Conservation (phyloP, 2,329 filamentous ascomycete species). For the Triangularia setosa region DNA sequence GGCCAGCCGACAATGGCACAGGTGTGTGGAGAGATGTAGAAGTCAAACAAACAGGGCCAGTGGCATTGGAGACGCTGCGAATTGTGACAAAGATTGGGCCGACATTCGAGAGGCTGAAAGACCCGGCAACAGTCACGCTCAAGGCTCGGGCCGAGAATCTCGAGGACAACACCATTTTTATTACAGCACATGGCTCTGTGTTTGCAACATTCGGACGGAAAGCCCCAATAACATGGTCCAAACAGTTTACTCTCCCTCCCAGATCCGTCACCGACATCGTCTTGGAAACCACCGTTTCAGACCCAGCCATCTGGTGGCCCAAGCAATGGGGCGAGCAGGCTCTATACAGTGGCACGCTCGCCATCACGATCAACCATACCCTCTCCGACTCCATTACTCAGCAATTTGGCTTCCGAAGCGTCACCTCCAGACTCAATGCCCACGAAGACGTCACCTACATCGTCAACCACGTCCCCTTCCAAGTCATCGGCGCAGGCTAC, state of each 20-base stretch:
- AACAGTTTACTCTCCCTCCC: slow-evolving; percentile 36
- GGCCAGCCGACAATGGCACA: slow-evolving; percentile 58
- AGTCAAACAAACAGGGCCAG: slow-evolving; percentile 51
- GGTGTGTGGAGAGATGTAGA: slow-evolving; percentile 59
- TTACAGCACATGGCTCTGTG: slow-evolving; percentile 30
- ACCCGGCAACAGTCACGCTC: slow-evolving; percentile 36
- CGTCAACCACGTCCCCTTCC: slow-evolving; percentile 55
- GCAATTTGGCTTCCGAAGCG: slow-evolving; percentile 51
- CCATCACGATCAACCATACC: slow-evolving; percentile 24
- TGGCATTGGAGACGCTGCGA: slow-evolving; percentile 43
- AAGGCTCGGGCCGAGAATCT: slow-evolving; percentile 39
- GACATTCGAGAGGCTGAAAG: slow-evolving; percentile 20
- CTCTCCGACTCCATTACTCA: slow-evolving; percentile 34
- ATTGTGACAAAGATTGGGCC: slow-evolving; percentile 41
- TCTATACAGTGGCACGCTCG: slow-evolving; percentile 31
- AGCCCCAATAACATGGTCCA: slow-evolving; percentile 27
- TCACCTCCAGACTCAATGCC: slow-evolving; percentile 47
- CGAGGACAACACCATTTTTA: slow-evolving; percentile 35
- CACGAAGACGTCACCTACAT: slow-evolving; percentile 53
- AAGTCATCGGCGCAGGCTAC: slow-evolving; percentile 59
- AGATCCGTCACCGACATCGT: slow-evolving; percentile 35
- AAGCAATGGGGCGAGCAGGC: slow-evolving; percentile 51
- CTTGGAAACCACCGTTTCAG: slow-evolving; percentile 35
- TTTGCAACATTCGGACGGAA: background rate
- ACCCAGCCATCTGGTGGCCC: slow-evolving; percentile 59